Percentiles rank a stretch among this genome's conserved stretches.
phyloP scores from a whole-genome alignment of 2,329 filamentous ascomycete species.

The Colletotrichum chlorophyti region DNA sequence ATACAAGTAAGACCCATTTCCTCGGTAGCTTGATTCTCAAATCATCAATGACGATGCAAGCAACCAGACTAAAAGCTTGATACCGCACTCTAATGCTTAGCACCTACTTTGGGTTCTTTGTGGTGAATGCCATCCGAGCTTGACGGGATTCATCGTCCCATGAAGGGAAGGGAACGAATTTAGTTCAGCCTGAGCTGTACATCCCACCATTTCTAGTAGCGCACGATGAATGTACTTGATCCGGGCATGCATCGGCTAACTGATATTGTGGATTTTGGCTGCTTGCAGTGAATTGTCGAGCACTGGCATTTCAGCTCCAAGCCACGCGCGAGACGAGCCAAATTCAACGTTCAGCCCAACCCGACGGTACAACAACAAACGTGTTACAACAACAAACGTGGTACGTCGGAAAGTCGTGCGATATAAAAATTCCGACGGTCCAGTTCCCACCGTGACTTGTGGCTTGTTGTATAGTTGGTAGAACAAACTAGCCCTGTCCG shows the following conservation, averaged over 20 bases:
- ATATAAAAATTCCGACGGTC: not conserved
- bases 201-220: too few species aligned
- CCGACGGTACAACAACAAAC: not conserved
- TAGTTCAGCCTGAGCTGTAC: too few species aligned
- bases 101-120: not conserved
- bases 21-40: too few species aligned
- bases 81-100: not conserved
- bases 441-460: not conserved
- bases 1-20: too few species aligned
- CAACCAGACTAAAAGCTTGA: not conserved
- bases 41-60: too few species aligned
- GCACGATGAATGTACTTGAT: too few species aligned
- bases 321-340: not conserved
- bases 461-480: not conserved
- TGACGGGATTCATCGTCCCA: not conserved
- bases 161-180: too few species aligned
- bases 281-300: not conserved
- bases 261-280: not conserved
- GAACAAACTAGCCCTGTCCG: not conserved
- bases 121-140: not conserved
- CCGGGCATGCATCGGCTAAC: not conserved
- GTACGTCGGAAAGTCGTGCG: not conserved
- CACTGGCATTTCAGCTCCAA: slow-evolving; percentile 3
- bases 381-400: not conserved
- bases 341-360: slow-evolving; percentile 1